phyloP scores from a whole-genome alignment of 1,139 yeast species.

The Zygosaccharomyces sapae region DNA sequence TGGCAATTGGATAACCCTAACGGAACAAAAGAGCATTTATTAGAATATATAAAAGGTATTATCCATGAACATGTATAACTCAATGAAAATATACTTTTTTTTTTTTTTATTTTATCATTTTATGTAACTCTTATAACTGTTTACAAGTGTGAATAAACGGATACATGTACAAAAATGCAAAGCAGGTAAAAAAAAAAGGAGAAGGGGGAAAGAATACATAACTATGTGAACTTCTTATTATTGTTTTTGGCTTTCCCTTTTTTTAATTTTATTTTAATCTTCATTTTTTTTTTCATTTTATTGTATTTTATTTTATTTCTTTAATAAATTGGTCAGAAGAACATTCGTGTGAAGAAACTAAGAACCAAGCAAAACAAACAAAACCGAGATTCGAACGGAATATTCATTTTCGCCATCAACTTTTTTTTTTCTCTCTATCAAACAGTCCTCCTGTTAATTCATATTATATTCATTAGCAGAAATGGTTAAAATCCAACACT shows the following conservation, averaged over 20 bases:
- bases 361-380: background rate
- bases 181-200: background rate
- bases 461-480: background rate
- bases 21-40: constrained; percentile 50
- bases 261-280: background rate
- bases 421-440: background rate
- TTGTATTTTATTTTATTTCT: too few species aligned
- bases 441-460: background rate
- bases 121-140: background rate
- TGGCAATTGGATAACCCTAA: constrained; percentile 77
- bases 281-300: background rate
- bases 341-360: too few species aligned
- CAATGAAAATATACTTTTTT: too few species aligned
- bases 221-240: background rate
- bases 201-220: background rate
- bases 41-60: constrained; percentile 41
- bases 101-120: too few species aligned
- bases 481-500: background rate
- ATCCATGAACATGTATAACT: constrained; percentile 20
- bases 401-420: background rate
- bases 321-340: background rate
- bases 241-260: background rate
- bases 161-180: background rate
- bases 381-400: background rate
- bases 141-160: background rate